phyloP scores from a whole-genome alignment of 106 monocot genomes.

The Dioscorea alata region DNA sequence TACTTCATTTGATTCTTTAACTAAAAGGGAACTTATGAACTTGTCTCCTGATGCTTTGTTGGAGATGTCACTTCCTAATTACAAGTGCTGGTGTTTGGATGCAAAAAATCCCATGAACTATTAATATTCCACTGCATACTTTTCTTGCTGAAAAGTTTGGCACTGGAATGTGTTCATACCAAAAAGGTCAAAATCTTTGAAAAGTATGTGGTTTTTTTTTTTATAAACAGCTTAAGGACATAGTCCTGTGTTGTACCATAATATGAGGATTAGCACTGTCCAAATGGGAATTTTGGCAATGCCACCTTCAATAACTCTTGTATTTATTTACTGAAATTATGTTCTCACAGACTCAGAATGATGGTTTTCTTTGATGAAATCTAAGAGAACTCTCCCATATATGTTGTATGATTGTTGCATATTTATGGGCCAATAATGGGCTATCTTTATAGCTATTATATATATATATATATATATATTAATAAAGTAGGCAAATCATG shows the following conservation, averaged over 20 bases:
- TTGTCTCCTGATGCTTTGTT: constrained; percentile 11
- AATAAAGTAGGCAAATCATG: no score
- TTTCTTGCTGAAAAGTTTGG: not conserved
- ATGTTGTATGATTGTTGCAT: no score
- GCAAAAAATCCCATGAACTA: not conserved
- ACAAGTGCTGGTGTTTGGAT: constrained; percentile 30
- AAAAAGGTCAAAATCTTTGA: not conserved
- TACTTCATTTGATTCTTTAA: not conserved
- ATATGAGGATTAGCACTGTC: not conserved
- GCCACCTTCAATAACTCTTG: no score
- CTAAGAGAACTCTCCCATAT: no score
- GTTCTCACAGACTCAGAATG: no score
- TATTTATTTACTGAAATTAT: no score
- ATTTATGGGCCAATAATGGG: no score
- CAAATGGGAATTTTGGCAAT: not conserved
- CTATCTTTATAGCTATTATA: no score
- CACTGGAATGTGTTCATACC: not conserved
- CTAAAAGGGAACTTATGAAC: constrained; percentile 1
- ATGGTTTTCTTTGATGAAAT: no score
- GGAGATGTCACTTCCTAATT: constrained; percentile 18
- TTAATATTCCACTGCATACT: not conserved
- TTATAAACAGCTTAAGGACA: not conserved
- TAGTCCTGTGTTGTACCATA: not conserved
- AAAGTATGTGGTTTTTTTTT: no score
- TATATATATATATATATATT: no score